These are phyloP conservation scores for Kwoniella shandongensis DNA, from an alignment of 768 basidiomycete genomes.

Conservation along the genomic window DNA sequence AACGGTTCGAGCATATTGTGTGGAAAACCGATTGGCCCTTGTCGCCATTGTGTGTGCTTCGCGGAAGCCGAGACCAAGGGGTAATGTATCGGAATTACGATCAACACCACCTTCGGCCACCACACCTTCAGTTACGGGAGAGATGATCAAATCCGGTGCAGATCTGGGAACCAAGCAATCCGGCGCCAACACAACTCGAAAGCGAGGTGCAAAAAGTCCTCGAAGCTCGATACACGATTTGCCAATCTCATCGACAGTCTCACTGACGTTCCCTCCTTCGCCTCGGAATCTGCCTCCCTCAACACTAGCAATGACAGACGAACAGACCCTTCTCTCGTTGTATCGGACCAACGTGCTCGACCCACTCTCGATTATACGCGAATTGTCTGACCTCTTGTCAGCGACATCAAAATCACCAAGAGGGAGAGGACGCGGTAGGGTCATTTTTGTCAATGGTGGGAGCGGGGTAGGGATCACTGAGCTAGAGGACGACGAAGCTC, in stretches of 20 bases:
- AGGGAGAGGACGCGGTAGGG: slow-evolving; percentile 17
- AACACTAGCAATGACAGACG: slow-evolving; percentile 23
- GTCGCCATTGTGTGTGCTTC: slow-evolving; percentile 37
- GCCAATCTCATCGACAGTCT: background rate
- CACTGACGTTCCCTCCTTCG: background rate
- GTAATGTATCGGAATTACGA: no score
- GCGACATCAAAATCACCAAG: background rate
- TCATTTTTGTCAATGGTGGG: slow-evolving; percentile 39
- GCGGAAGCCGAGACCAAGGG: background rate
- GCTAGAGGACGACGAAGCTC: background rate
- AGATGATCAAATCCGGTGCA: no score
- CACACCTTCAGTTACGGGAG: no score
- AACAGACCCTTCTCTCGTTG: slow-evolving; percentile 26
- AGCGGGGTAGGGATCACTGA: background rate
- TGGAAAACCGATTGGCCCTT: slow-evolving; percentile 30
- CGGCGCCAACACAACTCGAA: background rate
- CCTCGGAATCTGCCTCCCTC: background rate
- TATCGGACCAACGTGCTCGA: slow-evolving; percentile 42
- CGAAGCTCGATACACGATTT: no score
- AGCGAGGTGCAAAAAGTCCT: background rate
- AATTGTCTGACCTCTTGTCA: slow-evolving; percentile 31
- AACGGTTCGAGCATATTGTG: slow-evolving; percentile 38
- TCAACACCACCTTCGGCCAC: no score
- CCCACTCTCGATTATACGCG: slow-evolving; percentile 35
- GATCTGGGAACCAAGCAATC: no score